Conservation (phyloP, 106 monocot species). For the Ottelia alismoides region DNA sequence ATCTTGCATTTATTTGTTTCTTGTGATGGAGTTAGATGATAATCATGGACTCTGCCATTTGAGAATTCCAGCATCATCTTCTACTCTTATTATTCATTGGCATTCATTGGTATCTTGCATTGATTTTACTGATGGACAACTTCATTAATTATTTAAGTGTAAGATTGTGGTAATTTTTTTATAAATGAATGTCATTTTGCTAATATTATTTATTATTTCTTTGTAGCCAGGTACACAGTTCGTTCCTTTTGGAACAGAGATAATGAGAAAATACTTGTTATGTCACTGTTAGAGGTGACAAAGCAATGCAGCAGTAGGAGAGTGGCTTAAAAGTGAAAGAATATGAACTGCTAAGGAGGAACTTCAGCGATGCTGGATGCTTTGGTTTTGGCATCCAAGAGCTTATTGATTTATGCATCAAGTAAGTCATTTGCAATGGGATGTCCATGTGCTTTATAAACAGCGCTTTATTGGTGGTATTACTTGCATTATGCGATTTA, state of each 20-base stretch:
- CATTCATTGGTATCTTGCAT: conserved; percentile 45
- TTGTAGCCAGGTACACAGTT: conserved; percentile 59
- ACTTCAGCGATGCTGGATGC: conserved; percentile 64
- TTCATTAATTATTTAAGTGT: no score
- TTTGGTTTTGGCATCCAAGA: conserved; percentile 70
- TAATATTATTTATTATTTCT: no score
- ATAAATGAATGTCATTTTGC: no score
- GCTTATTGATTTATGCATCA: conserved; percentile 61
- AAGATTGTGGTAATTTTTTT: no score
- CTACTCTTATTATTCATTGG: no score
- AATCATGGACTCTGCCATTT: no score
- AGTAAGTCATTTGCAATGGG: conserved; percentile 18
- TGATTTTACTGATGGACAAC: no score
- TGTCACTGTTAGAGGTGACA: conserved; percentile 54
- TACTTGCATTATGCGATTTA: no score
- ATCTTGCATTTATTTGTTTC: no score
- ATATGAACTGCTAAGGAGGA: conserved; percentile 42
- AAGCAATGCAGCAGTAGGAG: conserved; percentile 62
- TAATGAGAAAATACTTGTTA: conserved; percentile 69
- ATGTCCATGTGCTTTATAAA: not conserved
- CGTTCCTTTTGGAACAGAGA: conserved; percentile 59
- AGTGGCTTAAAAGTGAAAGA: conserved; percentile 65
- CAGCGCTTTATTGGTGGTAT: no score
- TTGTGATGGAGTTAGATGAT: no score
- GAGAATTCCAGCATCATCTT: no score